Percentiles rank a stretch among this genome's conserved stretches.
phyloP scores from a whole-genome alignment of 2,329 filamentous ascomycete species.

The Sporothrix humicola region DNA sequence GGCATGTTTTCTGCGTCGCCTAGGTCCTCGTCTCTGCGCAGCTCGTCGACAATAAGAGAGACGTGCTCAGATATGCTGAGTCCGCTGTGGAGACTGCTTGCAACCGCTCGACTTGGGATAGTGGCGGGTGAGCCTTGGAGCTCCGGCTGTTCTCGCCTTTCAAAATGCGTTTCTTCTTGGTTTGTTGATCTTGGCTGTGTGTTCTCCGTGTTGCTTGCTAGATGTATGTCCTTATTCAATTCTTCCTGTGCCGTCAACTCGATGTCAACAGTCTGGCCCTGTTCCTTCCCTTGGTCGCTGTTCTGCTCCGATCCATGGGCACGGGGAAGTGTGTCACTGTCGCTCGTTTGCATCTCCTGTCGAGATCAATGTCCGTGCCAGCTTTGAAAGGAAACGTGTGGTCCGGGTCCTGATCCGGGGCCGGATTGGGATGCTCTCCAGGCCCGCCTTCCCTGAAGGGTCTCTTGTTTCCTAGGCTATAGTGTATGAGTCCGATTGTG shows the following conservation, averaged over 20 bases:
- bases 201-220: neutral
- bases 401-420: neutral
- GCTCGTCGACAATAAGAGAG: constrained; percentile 3
- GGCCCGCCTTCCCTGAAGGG: neutral
- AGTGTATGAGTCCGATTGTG: constrained; percentile 19
- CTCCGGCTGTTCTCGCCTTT: neutral
- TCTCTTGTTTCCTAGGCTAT: neutral
- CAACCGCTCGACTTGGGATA: neutral
- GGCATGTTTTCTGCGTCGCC: constrained; percentile 11
- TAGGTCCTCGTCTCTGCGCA: neutral
- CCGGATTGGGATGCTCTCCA: neutral
- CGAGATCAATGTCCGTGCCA: neutral
- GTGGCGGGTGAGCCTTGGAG: neutral
- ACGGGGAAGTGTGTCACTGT: neutral
- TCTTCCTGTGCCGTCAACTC: neutral
- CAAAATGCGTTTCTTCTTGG: neutral
- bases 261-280: neutral
- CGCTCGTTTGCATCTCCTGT: constrained; percentile 25
- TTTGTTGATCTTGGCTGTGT: neutral
- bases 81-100: neutral
- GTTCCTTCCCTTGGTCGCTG: constrained; percentile 9
- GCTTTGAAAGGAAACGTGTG: neutral
- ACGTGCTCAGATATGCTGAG: neutral
- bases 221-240: neutral
- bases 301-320: constrained; percentile 26